Base-by-base conservation (phyloP, 2,329 filamentous ascomycete genomes). In the Tolypocladium guangdongense region DNA sequence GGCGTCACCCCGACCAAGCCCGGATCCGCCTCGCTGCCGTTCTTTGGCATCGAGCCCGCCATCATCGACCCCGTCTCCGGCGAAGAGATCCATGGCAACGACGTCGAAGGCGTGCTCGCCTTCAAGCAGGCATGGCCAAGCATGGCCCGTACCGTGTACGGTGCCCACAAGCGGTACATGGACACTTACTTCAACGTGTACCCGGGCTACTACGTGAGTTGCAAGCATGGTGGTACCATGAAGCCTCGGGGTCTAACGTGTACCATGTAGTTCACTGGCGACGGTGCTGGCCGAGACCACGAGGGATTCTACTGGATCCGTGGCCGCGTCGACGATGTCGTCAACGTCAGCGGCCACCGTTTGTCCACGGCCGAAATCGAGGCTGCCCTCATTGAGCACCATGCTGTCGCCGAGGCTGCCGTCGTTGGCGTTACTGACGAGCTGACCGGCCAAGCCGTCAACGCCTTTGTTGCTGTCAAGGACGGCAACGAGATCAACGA, bases 281-380 rank as follows among this genome's bases (percentile, higher is more conserved):
- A 99, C 67, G 93, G 93, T 67, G 93, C 93, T 53, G 93, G 88
- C 56, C 88, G 93, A 67, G 93, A 99, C 69, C 88, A 96, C 72
- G 93, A 99, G 65, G 93, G 93, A 54, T 99, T 96, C 78, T 99
- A 97, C 83, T 99, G 93, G 93, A 99, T 99, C 69, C 89, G 93
- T 58, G 93, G 93, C 60, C 90, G 93, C 71, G 93, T 99, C 52
- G 93, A 99, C 67, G 93, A 99, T 65, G 93, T 99, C 45, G 92
- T 99, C 70, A 99, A 99, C 72, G 93, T 99, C 57, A 93, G 88
- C 62, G 93, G 93, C 32, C 93, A 99, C 73, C 87, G 93, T 69
- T 80, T 99, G 58, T 97, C 92, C 18, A 99, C 93, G 11, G 92
- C 93, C 37, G 93, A 99, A 72, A 99, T 99, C 60, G 93, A 99